These are phyloP conservation scores for Dryas integrifolia DNA, from an alignment of 331 rosid genomes.

Conservation along the genomic window DNA sequence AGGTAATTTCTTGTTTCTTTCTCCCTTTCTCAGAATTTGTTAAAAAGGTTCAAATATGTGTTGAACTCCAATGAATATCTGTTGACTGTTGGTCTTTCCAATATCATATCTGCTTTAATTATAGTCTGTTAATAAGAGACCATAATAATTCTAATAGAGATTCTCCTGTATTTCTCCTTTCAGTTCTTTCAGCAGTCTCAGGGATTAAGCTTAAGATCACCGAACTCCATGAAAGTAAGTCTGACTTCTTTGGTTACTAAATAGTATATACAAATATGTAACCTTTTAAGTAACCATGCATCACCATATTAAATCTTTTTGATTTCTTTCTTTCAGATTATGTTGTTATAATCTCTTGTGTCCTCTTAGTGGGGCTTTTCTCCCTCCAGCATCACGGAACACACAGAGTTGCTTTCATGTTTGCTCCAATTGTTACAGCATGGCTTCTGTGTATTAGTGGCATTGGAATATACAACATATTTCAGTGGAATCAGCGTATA, in stretches of 20 bases:
- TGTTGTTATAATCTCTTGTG: constrained; percentile 59
- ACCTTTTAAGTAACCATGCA: background rate
- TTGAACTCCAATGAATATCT: background rate
- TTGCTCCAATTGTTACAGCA: constrained; percentile 68
- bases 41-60: no score
- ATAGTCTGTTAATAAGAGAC: background rate
- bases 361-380: constrained; percentile 67
- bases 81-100: background rate
- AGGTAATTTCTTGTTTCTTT: no score
- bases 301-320: constrained; percentile 19
- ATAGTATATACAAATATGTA: background rate
- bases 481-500: constrained; percentile 56
- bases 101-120: background rate
- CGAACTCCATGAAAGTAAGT: constrained; percentile 67
- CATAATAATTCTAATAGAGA: constrained; percentile 1
- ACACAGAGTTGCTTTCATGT: constrained; percentile 69
- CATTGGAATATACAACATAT: constrained; percentile 64
- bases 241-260: constrained; percentile 20
- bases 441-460: constrained; percentile 76
- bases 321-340: constrained; percentile 49
- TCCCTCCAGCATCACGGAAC: constrained; percentile 83
- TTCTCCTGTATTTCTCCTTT: constrained; percentile 23
- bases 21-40: no score
- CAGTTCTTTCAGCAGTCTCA: constrained; percentile 84
- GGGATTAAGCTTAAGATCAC: constrained; percentile 62